Base-by-base conservation (phyloP, 176 grass and related monocot genomes). In the Eragrostis nindensis region DNA sequence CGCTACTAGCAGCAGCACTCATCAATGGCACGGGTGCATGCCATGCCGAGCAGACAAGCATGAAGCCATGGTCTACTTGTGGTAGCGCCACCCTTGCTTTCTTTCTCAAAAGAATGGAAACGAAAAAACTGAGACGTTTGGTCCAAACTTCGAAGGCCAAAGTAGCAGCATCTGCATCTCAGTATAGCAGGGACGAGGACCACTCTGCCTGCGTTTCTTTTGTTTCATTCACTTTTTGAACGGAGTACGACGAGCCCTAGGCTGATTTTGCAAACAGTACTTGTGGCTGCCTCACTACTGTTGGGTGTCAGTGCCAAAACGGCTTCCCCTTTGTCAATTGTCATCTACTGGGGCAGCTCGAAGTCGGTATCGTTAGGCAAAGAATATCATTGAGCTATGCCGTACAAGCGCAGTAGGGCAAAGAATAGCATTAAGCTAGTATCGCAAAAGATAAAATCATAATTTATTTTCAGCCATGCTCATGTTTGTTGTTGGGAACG, bases 31-130 rank as follows among this genome's bases (percentile, higher is more conserved):
- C 52, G 62, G 80, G 11, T 67, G 80, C 86, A 25, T 77, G 71
- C 84, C 63, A 86, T 14, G 76, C 46, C 24, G 68, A 64, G 45
- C 61, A 73, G 80, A 72, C 73, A 53, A 29, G 79, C 54, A 26
- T 38, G 79, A 18, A 5, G 8, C 27, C 63, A 8, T 68, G n/a
- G n/a, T n/a, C n/a, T n/a, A 38, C 41, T n/a, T 10, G 61, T 10
- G 11, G 56, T 65, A 43, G 65, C 46, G 5, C n/a, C 25, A 62
- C 24, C n/a, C 11, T 19, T 60, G 6, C 10, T 59, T 40, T 11
- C 26, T 62, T 84, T 68, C 63, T 89, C 83, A 48, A 86, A 89
- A 89, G 83, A 75, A 85, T 89, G 24, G 87, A 86, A 69, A 62
- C 75, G 78, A 26, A 45, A 65, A 78, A 19, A 68, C 11, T 7